Evolutionary conservation across 257 asterid genomes (phyloP).

Genomic region (Solanum gandarillasii): DNA sequence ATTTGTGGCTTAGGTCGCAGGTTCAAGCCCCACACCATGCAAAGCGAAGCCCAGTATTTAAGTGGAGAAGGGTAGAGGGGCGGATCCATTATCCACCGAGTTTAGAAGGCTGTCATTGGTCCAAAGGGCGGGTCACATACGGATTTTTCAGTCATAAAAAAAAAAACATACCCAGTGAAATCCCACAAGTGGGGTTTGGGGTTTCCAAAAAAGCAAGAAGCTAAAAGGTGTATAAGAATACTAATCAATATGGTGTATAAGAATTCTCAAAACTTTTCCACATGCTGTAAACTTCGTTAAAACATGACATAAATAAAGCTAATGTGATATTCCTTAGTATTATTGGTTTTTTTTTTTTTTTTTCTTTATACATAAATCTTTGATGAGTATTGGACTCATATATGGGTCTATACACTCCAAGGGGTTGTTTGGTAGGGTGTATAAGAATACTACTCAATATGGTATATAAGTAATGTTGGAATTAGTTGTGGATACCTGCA

Average conservation of each 20-base stretch:
- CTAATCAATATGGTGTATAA: too few relatives aligned
- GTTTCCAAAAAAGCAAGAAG: background rate
- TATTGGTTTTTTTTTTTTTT: background rate
- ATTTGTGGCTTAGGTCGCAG: too few relatives aligned
- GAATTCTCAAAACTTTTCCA: background rate
- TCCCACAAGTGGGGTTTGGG: background rate
- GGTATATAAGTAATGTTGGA: background rate
- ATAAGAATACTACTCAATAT: background rate
- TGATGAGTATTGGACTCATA: background rate
- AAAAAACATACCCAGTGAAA: background rate
- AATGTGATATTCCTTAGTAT: background rate
- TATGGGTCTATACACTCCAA: background rate
- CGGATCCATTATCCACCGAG: too few relatives aligned
- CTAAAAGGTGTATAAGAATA: background rate
- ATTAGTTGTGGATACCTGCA: background rate
- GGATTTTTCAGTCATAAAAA: too few relatives aligned
- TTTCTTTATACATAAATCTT: background rate
- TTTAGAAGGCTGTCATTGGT: too few relatives aligned
- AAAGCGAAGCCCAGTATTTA: too few relatives aligned
- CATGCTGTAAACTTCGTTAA: background rate
- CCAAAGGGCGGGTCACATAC: too few relatives aligned
- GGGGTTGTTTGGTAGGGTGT: background rate
- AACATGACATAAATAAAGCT: background rate
- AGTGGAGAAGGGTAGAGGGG: too few relatives aligned
- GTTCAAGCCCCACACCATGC: too few relatives aligned